Conservation (phyloP, 345 rosid species). For the Arabidopsis arenosa region DNA sequence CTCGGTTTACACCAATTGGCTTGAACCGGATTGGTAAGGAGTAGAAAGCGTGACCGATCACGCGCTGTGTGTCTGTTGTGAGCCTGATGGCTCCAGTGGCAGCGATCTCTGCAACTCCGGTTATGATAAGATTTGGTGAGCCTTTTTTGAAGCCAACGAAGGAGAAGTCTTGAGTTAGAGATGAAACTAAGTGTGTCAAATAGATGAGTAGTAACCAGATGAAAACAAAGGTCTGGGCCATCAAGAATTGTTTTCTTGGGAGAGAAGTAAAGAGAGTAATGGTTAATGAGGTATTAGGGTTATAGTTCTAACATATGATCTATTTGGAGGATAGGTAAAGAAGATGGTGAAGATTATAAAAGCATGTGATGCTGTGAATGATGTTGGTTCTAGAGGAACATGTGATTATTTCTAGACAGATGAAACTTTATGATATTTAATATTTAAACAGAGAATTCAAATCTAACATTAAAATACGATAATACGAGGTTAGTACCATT, state of each 20-base stretch:
- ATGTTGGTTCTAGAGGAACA: slow-evolving; percentile 43
- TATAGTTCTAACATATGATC: slow-evolving; percentile 21
- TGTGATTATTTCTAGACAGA: slow-evolving; percentile 31
- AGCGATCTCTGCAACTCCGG: slow-evolving; percentile 59
- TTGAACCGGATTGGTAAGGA: slow-evolving; percentile 66
- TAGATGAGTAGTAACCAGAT: slow-evolving; percentile 43
- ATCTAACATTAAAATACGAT: neutral
- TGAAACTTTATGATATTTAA: neutral
- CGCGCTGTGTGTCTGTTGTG: slow-evolving; percentile 58
- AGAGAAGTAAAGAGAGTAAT: slow-evolving; percentile 25
- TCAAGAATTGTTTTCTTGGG: slow-evolving; percentile 33
- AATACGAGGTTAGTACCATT: slow-evolving; percentile 38
- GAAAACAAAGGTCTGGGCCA: slow-evolving; percentile 43
- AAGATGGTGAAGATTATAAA: slow-evolving; percentile 30
- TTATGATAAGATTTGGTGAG: slow-evolving; percentile 50
- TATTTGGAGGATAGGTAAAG: neutral
- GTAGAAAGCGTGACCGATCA: slow-evolving; percentile 84
- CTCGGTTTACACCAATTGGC: slow-evolving; percentile 46
- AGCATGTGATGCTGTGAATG: slow-evolving; percentile 42
- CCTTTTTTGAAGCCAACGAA: slow-evolving; percentile 56
- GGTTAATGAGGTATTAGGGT: slow-evolving; percentile 19
- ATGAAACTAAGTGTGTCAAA: slow-evolving; percentile 44
- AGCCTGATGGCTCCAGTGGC: slow-evolving; percentile 62
- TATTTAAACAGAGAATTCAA: neutral
- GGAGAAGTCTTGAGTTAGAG: slow-evolving; percentile 48